Percentiles rank a stretch among this genome's conserved stretches.
Evolutionary conservation across 2,329 filamentous ascomycete genomes (phyloP).

Genomic region (Xylaria sp.): DNA sequence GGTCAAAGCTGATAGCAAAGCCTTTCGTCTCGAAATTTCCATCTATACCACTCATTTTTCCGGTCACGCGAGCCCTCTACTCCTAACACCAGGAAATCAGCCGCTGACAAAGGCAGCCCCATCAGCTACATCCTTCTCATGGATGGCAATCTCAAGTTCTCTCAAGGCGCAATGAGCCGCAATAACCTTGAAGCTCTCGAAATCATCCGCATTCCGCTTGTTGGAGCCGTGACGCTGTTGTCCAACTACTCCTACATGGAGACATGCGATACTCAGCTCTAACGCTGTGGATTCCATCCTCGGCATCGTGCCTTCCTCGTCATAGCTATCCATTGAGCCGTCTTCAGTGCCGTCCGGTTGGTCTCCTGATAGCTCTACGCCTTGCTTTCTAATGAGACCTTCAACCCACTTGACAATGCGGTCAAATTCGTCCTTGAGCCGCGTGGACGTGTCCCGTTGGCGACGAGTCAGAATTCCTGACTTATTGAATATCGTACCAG

Average conservation of each 20-base stretch:
- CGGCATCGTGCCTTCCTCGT: slow-evolving; percentile 1
- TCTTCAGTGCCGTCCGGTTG: slow-evolving; percentile 23
- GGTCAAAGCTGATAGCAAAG: neutral
- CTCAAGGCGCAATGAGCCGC: slow-evolving; percentile 47
- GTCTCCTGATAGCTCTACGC: slow-evolving; percentile 25
- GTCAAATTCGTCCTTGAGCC: slow-evolving; percentile 64
- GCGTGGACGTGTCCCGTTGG: slow-evolving; percentile 63
- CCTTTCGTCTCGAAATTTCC: slow-evolving; percentile 1
- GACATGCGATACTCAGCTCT: slow-evolving; percentile 49
- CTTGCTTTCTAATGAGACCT: slow-evolving; percentile 51
- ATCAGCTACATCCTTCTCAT: slow-evolving; percentile 32
- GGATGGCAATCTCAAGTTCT: slow-evolving; percentile 46
- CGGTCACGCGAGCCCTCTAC: neutral
- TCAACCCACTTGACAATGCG: slow-evolving; percentile 57
- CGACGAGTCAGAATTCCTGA: slow-evolving; percentile 60
- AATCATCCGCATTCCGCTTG: slow-evolving; percentile 36
- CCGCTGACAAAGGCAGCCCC: slow-evolving; percentile 35
- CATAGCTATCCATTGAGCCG: slow-evolving; percentile 10
- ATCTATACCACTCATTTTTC: neutral
- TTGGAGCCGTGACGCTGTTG: neutral
- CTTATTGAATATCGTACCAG: slow-evolving; percentile 66
- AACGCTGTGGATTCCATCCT: slow-evolving; percentile 37
- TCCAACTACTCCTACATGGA: slow-evolving; percentile 39
- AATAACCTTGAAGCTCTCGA: slow-evolving; percentile 49
- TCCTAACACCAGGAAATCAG: slow-evolving; percentile 40